Evolutionary conservation across 148 eudicot species (phyloP), one percentile per base, ranked within the genome.

Genomic region (Suaeda aralocaspica): DNA sequence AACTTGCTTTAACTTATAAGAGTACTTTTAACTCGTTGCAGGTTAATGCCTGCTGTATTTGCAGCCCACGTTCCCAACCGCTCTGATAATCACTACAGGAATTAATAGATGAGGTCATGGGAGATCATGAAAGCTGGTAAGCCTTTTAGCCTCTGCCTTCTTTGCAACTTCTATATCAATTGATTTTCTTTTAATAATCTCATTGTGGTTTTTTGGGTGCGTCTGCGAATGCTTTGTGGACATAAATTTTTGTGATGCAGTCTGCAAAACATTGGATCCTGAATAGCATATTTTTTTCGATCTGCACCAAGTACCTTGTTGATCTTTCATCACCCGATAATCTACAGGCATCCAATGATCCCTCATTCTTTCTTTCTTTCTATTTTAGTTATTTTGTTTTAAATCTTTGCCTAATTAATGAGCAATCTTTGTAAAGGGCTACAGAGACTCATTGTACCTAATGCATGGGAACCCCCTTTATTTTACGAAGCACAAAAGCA

Each of bases 61-160:
- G 98, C 98, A 45, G 98, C 96, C 56, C 83, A 86, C n/a, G 94
- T 92, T 53, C 98, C 96, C 45, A 90, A 92, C 75, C 88, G 92
- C 65, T 91, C 98, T 15, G 76, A 82, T 59, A 92, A 76, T 85
- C 83, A 30, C 50, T 92, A 46, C 76, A 71, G 52, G 98, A 92
- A 70, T 55, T 92, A 65, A 85, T 90, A 39, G 96, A 88, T 42
- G 98, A 92, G 87, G 79, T 90, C 51, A 87, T 88, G 89, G 94
- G 84, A 18, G 98, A 92, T 71, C 90, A 92, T 77, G 98, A 90
- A 75, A 82, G 92, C 53, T 90, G 82, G 98, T 88, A 86, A 78
- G 79, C 67, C 73, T 28, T 39, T 65, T 8, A 36, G 8, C 41
- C 41, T 36, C 41, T 36, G 5, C 41, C 41, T 8, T 24, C 30